These are phyloP conservation scores for Colletotrichum eremochloae DNA, from an alignment of 2,329 filamentous ascomycete species.

Conservation along the genomic window DNA sequence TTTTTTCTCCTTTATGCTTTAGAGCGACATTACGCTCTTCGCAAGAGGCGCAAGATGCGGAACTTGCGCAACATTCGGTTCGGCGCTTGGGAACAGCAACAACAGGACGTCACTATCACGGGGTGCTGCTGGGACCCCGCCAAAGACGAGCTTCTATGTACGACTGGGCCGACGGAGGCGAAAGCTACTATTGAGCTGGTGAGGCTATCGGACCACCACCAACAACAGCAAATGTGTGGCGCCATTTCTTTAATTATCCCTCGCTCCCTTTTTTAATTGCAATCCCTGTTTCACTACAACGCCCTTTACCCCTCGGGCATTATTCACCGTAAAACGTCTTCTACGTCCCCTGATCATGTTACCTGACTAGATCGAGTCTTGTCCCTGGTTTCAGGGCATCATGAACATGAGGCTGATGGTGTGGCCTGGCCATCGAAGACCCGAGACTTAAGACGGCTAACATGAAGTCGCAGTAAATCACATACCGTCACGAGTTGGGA, in stretches of 20 bases:
- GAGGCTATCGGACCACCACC: constrained; percentile 62
- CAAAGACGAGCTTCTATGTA: constrained; percentile 82
- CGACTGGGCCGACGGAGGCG: constrained; percentile 82
- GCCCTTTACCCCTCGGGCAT: not conserved
- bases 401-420: not conserved
- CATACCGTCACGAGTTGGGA: constrained; percentile 85
- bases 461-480: constrained; percentile 47
- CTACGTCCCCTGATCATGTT: not conserved
- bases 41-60: constrained; percentile 71
- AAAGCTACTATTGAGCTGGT: constrained; percentile 80
- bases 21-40: constrained; percentile 9
- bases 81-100: constrained; percentile 69
- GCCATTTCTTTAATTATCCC: constrained; percentile 25
- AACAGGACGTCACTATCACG: constrained; percentile 67
- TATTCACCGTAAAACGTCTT: not conserved
- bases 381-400: not conserved
- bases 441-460: constrained; percentile 44
- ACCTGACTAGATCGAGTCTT: not conserved
- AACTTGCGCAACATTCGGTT: constrained; percentile 87
- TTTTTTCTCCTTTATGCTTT: constrained; percentile 11
- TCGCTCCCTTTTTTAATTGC: not conserved
- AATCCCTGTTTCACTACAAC: constrained; percentile 5
- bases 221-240: constrained; percentile 55
- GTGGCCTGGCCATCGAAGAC: constrained; percentile 28
- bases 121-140: constrained; percentile 89